A percentile compares a stretch with the other conserved stretches of the same genome.
Conservation (phyloP, 1,139 yeast species). For the Diutina neorugosa region DNA sequence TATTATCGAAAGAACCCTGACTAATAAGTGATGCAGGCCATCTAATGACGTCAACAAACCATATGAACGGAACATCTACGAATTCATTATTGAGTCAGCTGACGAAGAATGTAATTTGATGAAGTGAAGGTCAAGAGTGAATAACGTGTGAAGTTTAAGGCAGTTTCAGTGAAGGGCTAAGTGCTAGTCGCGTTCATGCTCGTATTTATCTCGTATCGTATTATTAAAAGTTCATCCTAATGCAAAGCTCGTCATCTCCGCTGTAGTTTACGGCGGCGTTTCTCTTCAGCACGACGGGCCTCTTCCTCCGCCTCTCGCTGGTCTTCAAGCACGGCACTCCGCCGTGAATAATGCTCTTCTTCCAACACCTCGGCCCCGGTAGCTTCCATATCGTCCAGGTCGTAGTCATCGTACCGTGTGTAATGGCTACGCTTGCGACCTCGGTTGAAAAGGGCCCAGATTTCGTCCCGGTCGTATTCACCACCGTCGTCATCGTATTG, state of each 20-base stretch:
- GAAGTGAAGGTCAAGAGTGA: no score
- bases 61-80: no score
- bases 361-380: constrained; percentile 77
- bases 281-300: constrained; percentile 17
- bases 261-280: constrained; percentile 4
- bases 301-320: constrained; percentile 48
- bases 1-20: constrained; percentile 29
- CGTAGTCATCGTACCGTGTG: constrained; percentile 31
- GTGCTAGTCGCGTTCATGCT: not conserved
- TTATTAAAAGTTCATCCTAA: not conserved
- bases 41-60: not conserved
- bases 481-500: constrained; percentile 17
- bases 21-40: not conserved
- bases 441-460: constrained; percentile 74
- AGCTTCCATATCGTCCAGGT: constrained; percentile 80
- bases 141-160: no score
- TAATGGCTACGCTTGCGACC: constrained; percentile 40
- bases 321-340: constrained; percentile 54
- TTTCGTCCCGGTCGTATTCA: constrained; percentile 72
- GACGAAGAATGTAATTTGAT: no score
- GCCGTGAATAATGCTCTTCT: constrained; percentile 62
- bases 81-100: no score
- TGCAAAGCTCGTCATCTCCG: not conserved
- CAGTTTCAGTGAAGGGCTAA: no score
- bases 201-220: not conserved